phyloP scores from a whole-genome alignment of 164 flowering plant genomes.

The Platanus orientalis region DNA sequence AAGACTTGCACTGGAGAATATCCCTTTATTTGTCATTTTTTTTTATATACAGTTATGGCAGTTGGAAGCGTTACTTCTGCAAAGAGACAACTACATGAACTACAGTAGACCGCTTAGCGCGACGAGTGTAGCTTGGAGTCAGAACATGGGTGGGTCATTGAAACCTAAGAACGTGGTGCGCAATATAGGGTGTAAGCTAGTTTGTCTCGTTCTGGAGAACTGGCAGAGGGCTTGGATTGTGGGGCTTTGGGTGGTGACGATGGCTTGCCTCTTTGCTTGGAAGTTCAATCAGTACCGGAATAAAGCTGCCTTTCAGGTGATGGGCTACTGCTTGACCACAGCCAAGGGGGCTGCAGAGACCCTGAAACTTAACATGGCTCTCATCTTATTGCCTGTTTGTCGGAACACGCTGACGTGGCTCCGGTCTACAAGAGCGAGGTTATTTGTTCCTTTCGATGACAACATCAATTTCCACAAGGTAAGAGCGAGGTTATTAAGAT shows the following conservation, averaged over 20 bases:
- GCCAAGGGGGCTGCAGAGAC: constrained; percentile 99
- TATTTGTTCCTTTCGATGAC: constrained; percentile 83
- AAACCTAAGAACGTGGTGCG: constrained; percentile 32
- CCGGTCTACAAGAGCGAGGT: constrained; percentile 73
- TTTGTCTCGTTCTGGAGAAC: constrained; percentile 50
- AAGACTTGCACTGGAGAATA: too few relatives aligned
- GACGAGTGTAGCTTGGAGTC: constrained; percentile 59
- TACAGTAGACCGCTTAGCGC: constrained; percentile 74
- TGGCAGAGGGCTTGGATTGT: constrained; percentile 88
- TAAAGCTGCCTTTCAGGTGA: constrained; percentile 62
- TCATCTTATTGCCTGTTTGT: constrained; percentile 78
- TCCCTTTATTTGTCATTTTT: background rate
- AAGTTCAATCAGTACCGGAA: constrained; percentile 69
- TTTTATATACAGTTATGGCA: constrained; percentile 77
- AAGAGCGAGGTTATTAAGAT: too few relatives aligned
- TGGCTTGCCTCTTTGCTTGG: constrained; percentile 71
- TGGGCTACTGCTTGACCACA: constrained; percentile 80
- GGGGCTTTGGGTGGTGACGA: constrained; percentile 50
- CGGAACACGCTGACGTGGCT: constrained; percentile 89
- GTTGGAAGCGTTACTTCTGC: constrained; percentile 75
- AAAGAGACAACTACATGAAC: constrained; percentile 78
- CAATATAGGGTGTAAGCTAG: constrained; percentile 22
- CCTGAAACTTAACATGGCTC: constrained; percentile 93
- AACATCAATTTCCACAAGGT: constrained; percentile 94
- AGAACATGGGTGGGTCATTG: constrained; percentile 24